Conservation (phyloP, 345 rosid genomes). For the Hevea brasiliensis region DNA sequence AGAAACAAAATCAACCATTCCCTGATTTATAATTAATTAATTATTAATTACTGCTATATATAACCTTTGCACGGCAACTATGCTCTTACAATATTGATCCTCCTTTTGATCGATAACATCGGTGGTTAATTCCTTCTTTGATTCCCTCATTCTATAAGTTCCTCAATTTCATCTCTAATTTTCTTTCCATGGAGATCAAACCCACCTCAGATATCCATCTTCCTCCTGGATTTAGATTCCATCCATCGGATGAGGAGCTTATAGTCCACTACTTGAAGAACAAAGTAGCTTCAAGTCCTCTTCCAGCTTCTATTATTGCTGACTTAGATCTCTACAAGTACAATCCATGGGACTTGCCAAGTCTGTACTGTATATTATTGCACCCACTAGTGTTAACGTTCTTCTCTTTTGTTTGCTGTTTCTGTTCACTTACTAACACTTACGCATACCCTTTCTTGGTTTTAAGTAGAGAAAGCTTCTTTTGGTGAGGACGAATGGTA, state of each 20-base stretch:
- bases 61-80: conserved; percentile 19
- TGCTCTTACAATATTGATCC: background rate
- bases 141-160: conserved; percentile 15
- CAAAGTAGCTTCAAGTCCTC: conserved; percentile 38
- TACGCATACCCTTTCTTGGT: background rate
- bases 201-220: conserved; percentile 30
- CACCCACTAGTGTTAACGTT: too few species aligned
- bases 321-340: conserved; percentile 49
- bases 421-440: background rate
- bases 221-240: conserved; percentile 54
- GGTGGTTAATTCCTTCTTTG: background rate
- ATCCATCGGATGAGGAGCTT: conserved; percentile 54
- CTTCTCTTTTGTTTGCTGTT: background rate
- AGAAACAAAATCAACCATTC: background rate
- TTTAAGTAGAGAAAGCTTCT: conserved; percentile 18
- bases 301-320: conserved; percentile 50
- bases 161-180: conserved; percentile 9
- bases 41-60: background rate
- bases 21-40: background rate
- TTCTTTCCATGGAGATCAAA: conserved; percentile 29
- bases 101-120: conserved; percentile 24
- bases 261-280: conserved; percentile 44
- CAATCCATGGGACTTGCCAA: conserved; percentile 57
- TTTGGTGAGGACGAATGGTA: conserved; percentile 40
- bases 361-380: conserved; percentile 24